Evolutionary conservation across 129 eudicot species (phyloP).

Genomic region (Lactuca sativa): DNA sequence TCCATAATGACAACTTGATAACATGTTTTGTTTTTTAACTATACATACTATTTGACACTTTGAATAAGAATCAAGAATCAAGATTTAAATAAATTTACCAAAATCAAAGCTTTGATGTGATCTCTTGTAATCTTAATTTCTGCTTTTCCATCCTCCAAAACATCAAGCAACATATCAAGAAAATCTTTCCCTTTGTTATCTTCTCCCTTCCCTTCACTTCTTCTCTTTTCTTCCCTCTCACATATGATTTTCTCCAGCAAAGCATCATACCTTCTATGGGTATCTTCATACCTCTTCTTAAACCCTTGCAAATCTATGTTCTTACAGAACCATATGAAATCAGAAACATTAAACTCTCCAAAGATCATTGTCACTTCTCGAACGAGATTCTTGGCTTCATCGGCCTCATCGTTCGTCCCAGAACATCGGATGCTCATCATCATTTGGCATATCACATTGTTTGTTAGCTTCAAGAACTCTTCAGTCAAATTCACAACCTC

Average conservation of each 20-base stretch:
- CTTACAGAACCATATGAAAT: constrained; percentile 43
- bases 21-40: not conserved
- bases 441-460: constrained; percentile 50
- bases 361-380: constrained; percentile 51
- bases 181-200: constrained; percentile 44
- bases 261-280: constrained; percentile 36
- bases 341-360: constrained; percentile 53
- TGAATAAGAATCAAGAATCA: too few species aligned
- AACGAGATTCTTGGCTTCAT: constrained; percentile 40
- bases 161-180: constrained; percentile 58
- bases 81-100: constrained; percentile 31
- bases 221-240: constrained; percentile 37
- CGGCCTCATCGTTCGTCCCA: constrained; percentile 46
- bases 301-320: constrained; percentile 43
- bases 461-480: constrained; percentile 46
- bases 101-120: constrained; percentile 53
- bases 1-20: too few species aligned
- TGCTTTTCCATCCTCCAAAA: constrained; percentile 41
- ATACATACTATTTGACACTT: too few species aligned
- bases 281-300: constrained; percentile 37
- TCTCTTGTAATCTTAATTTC: constrained; percentile 49
- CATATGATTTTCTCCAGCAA: constrained; percentile 38
- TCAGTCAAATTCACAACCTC: constrained; percentile 43
- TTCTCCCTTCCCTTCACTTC: constrained; percentile 17
- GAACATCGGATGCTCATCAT: constrained; percentile 53